These are phyloP conservation scores for Globisporangium radiosum DNA, from an alignment of 352 stramenopile species.

Conservation along the genomic window DNA sequence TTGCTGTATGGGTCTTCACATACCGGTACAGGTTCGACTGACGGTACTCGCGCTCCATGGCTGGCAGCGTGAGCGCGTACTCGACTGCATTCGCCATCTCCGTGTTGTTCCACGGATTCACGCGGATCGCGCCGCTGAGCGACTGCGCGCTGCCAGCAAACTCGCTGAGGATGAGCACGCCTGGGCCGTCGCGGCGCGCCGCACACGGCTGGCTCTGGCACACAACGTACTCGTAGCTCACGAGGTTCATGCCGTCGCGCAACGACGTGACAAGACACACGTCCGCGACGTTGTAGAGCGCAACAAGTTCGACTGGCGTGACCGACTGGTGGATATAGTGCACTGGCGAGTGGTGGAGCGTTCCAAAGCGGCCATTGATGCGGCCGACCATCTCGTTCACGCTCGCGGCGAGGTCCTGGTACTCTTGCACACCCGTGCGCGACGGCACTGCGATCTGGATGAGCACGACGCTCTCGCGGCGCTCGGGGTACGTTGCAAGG, in stretches of 20 bases:
- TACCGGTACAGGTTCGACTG: slow-evolving; percentile 88
- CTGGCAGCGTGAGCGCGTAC: slow-evolving; percentile 75
- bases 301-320: slow-evolving; percentile 78
- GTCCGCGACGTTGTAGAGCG: slow-evolving; percentile 85
- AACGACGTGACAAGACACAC: slow-evolving; percentile 86
- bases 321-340: slow-evolving; percentile 86
- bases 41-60: slow-evolving; percentile 75
- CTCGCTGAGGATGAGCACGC: slow-evolving; percentile 84
- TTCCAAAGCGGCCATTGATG: slow-evolving; percentile 86
- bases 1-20: slow-evolving; percentile 78
- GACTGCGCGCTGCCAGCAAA: slow-evolving; percentile 87
- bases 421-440: slow-evolving; percentile 42
- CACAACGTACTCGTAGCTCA: slow-evolving; percentile 86
- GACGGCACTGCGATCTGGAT: slow-evolving; percentile 94
- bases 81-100: slow-evolving; percentile 76
- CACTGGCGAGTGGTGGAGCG: slow-evolving; percentile 82
- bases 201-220: slow-evolving; percentile 56
- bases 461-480: slow-evolving; percentile 92
- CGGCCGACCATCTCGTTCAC: slow-evolving; percentile 86
- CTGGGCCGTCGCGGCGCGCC: slow-evolving; percentile 40
- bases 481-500: slow-evolving; percentile 53
- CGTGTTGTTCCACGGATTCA: slow-evolving; percentile 88
- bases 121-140: slow-evolving; percentile 76
- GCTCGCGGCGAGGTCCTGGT: slow-evolving; percentile 58
- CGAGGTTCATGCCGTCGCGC: slow-evolving; percentile 88